Conservation (phyloP, 345 rosid species). For the Lepidium africanum region DNA sequence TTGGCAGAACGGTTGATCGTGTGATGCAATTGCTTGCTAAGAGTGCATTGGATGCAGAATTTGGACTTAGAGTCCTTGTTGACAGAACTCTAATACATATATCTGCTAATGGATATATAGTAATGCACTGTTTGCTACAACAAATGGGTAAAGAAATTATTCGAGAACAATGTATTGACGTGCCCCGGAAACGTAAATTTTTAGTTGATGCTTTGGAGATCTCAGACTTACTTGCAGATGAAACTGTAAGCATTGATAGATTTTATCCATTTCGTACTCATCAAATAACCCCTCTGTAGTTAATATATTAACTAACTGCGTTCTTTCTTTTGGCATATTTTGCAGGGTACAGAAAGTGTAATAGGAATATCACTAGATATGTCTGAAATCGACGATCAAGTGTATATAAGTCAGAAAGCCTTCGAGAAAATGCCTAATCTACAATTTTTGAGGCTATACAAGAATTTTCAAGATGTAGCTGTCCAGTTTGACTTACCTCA, state of each 20-base stretch:
- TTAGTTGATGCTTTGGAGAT: conserved; percentile 18
- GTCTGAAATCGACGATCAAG: background rate
- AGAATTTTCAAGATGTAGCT: background rate
- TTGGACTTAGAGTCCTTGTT: conserved; percentile 11
- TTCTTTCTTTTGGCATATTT: background rate
- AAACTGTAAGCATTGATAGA: conserved; percentile 1
- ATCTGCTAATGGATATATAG: background rate
- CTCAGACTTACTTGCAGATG: conserved; percentile 1
- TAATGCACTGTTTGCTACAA: conserved; percentile 28
- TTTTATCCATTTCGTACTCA: background rate
- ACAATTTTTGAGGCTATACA: conserved; percentile 20
- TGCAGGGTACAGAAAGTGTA: conserved; percentile 15
- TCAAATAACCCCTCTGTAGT: background rate
- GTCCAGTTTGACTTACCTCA: background rate
- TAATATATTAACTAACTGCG: background rate
- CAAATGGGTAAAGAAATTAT: conserved; percentile 21
- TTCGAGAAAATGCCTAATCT: conserved; percentile 24
- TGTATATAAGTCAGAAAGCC: background rate
- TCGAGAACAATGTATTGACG: background rate
- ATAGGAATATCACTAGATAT: conserved; percentile 12
- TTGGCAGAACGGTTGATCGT: background rate
- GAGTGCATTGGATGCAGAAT: background rate
- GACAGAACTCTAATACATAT: conserved; percentile 20
- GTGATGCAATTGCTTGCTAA: conserved; percentile 1
- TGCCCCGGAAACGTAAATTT: conserved; percentile 10